Conservation (phyloP, 345 rosid species). For the Syzygium aqueum region DNA sequence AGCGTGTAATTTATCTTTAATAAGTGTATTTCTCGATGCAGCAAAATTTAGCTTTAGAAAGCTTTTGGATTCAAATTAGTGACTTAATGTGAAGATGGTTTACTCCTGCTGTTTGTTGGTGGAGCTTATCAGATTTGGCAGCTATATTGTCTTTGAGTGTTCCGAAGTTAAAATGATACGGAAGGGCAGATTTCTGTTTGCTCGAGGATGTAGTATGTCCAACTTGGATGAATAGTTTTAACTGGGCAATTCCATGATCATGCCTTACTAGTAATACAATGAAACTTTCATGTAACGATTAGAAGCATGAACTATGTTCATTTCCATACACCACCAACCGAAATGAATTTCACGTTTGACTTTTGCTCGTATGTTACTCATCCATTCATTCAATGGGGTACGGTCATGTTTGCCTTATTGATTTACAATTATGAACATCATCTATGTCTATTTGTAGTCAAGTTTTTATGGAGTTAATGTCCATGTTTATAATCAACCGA, state of each 20-base stretch:
- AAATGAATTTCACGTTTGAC: neutral
- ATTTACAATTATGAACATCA: neutral
- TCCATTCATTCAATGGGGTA: neutral
- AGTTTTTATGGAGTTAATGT: neutral
- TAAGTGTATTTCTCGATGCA: neutral
- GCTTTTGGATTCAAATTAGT: neutral
- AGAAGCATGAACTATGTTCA: too few relatives aligned
- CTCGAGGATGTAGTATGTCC: too few relatives aligned
- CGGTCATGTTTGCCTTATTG: neutral
- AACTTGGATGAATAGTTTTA: too few relatives aligned
- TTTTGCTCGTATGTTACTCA: neutral
- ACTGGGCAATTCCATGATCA: neutral
- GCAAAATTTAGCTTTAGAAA: neutral
- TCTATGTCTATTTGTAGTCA: too few relatives aligned
- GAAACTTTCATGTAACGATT: neutral
- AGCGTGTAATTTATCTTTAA: neutral
- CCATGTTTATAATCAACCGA: neutral
- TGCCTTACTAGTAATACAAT: neutral
- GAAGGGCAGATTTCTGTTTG: neutral
- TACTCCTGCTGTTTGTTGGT: neutral
- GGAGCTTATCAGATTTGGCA: neutral
- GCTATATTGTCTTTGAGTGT: neutral
- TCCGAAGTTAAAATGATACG: neutral
- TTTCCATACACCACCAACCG: neutral
- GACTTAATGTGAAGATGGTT: neutral